phyloP scores from a whole-genome alignment of 306 rosid species.

The Dicorynia guianensis region DNA sequence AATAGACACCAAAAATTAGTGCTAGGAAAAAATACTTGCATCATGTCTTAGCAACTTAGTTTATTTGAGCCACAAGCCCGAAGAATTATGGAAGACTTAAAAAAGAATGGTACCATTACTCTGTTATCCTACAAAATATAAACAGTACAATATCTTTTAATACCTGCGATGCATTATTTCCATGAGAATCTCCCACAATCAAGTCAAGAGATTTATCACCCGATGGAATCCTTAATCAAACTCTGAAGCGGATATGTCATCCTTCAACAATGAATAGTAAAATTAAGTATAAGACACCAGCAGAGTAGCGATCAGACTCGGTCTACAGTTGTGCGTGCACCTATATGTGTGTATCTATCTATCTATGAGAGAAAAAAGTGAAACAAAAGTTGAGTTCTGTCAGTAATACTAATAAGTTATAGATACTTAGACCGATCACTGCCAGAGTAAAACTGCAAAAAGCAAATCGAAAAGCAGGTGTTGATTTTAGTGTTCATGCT shows the following conservation, averaged over 20 bases:
- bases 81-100: background rate
- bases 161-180: conserved; percentile 61
- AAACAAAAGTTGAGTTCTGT: background rate
- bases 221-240: conserved; percentile 44
- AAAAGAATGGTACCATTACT: conserved; percentile 9
- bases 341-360: conserved; percentile 31
- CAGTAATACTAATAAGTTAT: conserved; percentile 23
- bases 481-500: background rate
- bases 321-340: conserved; percentile 13
- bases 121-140: conserved; percentile 24
- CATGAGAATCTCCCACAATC: conserved; percentile 50
- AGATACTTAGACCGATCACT: conserved; percentile 15
- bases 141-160: conserved; percentile 3
- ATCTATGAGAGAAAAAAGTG: background rate
- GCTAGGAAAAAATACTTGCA: background rate
- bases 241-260: conserved; percentile 46
- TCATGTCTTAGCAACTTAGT: background rate
- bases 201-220: conserved; percentile 47
- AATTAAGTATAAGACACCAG: conserved; percentile 27
- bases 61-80: background rate
- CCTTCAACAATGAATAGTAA: conserved; percentile 43
- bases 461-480: conserved; percentile 5
- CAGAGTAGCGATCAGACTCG: conserved; percentile 2
- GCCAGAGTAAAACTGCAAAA: conserved; percentile 12
- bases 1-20: conserved; percentile 24